phyloP scores from a whole-genome alignment of 805 yeast species.

The Debaryomyces castellii region DNA sequence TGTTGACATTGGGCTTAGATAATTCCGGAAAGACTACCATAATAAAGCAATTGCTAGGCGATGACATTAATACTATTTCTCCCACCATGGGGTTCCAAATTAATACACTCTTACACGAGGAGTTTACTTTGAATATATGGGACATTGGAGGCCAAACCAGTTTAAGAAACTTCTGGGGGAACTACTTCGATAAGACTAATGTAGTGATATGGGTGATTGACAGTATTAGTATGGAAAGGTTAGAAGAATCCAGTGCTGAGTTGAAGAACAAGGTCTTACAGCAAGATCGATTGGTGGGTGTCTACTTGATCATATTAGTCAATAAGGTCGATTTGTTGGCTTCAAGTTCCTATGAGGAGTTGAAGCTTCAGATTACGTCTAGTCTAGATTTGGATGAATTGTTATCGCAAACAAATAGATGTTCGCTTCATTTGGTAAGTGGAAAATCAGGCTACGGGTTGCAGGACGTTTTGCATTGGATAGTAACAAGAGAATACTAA shows the following conservation, averaged over 20 bases:
- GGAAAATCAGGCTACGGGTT: slow-evolving; percentile 37
- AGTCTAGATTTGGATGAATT: slow-evolving; percentile 18
- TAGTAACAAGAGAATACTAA: slow-evolving; percentile 17
- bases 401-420: slow-evolving; percentile 20
- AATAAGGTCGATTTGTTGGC: slow-evolving; percentile 70
- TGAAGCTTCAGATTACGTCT: slow-evolving; percentile 12
- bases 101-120: slow-evolving; percentile 48
- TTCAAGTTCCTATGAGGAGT: slow-evolving; percentile 17
- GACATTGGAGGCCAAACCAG: slow-evolving; percentile 74
- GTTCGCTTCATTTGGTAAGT: slow-evolving; percentile 29
- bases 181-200: slow-evolving; percentile 80
- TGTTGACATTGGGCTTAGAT: slow-evolving; percentile 81
- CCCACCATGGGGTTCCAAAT: slow-evolving; percentile 94
- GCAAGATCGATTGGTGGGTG: slow-evolving; percentile 71
- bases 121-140: slow-evolving; percentile 64
- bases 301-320: slow-evolving; percentile 63
- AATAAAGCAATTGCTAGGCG: slow-evolving; percentile 54
- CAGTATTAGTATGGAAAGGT: slow-evolving; percentile 55
- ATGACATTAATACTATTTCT: slow-evolving; percentile 55
- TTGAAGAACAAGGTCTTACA: slow-evolving; percentile 55
- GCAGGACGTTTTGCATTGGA: slow-evolving; percentile 24
- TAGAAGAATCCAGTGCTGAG: slow-evolving; percentile 65
- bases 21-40: slow-evolving; percentile 91
- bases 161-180: slow-evolving; percentile 57
- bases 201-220: slow-evolving; percentile 87